Evolutionary conservation across 306 rosid genomes (phyloP).

Genomic region (Cyamopsis tetragonoloba): DNA sequence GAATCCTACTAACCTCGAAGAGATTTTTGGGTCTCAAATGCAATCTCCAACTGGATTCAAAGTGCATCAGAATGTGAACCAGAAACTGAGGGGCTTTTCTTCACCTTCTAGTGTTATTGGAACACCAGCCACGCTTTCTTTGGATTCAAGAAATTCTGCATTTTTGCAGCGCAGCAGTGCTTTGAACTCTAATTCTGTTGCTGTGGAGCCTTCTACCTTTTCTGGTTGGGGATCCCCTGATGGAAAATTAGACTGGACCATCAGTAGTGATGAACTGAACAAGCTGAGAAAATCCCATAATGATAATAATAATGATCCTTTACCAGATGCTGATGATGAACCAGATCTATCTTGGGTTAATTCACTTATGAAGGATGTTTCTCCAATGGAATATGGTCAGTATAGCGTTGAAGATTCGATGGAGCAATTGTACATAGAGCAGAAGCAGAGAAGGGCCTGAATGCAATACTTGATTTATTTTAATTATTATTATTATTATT

Average conservation of each 20-base stretch:
- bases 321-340: conserved; percentile 32
- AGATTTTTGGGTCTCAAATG: conserved; percentile 46
- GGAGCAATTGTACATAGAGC: conserved; percentile 67
- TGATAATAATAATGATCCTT: no score
- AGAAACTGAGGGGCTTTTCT: conserved; percentile 46
- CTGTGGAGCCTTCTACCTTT: conserved; percentile 32
- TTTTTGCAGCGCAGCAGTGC: conserved; percentile 66
- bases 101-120: conserved; percentile 47
- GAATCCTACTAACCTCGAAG: conserved; percentile 61
- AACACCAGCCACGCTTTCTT: conserved; percentile 29
- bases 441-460: conserved; percentile 68
- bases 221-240: conserved; percentile 71
- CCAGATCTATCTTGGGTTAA: conserved; percentile 77
- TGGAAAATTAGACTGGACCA: conserved; percentile 70
- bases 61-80: conserved; percentile 46
- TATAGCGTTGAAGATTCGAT: conserved; percentile 37
- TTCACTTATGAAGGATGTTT: conserved; percentile 60
- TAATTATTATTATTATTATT: conserved; percentile 24
- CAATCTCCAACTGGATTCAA: conserved; percentile 55
- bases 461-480: conserved; percentile 26
- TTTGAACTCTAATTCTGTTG: conserved; percentile 37
- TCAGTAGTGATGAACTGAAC: conserved; percentile 56
- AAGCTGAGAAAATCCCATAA: conserved; percentile 62
- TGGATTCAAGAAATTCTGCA: conserved; percentile 52
- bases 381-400: conserved; percentile 29